Evolutionary conservation across 495 filamentous ascomycete genomes (phyloP).

Genomic region (Bacidia rubella): DNA sequence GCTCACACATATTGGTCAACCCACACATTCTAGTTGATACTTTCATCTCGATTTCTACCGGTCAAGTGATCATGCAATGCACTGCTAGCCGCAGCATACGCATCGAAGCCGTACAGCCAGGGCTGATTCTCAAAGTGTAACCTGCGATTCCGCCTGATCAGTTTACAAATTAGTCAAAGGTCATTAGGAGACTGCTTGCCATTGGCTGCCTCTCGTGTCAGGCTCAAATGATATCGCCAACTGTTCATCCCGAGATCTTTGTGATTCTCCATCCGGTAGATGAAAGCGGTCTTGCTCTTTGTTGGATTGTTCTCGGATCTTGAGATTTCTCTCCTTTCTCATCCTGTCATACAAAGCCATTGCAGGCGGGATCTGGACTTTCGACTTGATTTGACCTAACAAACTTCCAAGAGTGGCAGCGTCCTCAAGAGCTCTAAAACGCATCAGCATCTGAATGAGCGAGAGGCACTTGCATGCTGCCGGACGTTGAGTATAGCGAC

Average conservation of each 20-base stretch:
- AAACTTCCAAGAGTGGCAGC: conserved; percentile 33
- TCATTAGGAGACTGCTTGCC: conserved; percentile 11
- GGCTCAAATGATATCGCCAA: conserved; percentile 14
- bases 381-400: conserved; percentile 14
- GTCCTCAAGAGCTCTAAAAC: conserved; percentile 41
- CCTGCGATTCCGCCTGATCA: no score
- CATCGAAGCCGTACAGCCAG: no score
- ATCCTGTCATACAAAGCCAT: conserved; percentile 21
- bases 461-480: conserved; percentile 31
- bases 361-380: conserved; percentile 12
- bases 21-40: no score
- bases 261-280: conserved; percentile 37
- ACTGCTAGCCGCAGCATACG: no score
- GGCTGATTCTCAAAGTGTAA: no score
- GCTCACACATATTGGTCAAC: no score
- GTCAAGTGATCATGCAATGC: no score
- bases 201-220: conserved; percentile 4
- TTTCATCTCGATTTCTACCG: no score
- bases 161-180: no score
- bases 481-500: no score
- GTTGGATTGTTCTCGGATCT: conserved; percentile 20
- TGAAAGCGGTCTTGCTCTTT: conserved; percentile 23
- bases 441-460: conserved; percentile 63
- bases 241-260: conserved; percentile 33
- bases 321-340: conserved; percentile 17